Evolutionary conservation across 345 rosid species (phyloP).

Genomic region (Linum usitatissimum): DNA sequence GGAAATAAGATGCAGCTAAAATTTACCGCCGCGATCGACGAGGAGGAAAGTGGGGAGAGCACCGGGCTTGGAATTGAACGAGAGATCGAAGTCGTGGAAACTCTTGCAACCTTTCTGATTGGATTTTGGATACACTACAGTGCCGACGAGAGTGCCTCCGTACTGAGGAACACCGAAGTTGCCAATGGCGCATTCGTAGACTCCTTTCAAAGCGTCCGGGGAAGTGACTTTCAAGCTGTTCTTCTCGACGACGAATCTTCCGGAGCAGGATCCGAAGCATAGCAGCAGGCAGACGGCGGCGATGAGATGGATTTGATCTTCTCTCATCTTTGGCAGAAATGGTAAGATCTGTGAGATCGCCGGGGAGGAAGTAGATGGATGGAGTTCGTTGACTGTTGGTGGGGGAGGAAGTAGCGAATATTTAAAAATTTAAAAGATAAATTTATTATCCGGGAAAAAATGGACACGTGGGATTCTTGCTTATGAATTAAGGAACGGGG

Average conservation of each 20-base stretch:
- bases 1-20: not conserved
- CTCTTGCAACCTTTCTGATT: conserved; percentile 45
- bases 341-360: too few relatives aligned
- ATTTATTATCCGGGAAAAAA: too few relatives aligned
- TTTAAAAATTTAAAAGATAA: too few relatives aligned
- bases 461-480: too few relatives aligned
- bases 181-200: conserved; percentile 45
- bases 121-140: conserved; percentile 39
- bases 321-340: not conserved
- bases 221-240: conserved; percentile 45
- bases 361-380: too few relatives aligned
- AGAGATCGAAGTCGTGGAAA: conserved; percentile 29
- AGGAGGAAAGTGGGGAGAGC: conserved; percentile 37
- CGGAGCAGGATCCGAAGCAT: not conserved
- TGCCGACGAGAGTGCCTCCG: conserved; percentile 44
- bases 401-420: too few relatives aligned
- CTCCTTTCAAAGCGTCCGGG: conserved; percentile 35
- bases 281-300: not conserved
- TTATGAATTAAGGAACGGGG: too few relatives aligned
- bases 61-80: conserved; percentile 40
- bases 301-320: not conserved
- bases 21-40: conserved; percentile 49
- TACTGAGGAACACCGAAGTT: conserved; percentile 51
- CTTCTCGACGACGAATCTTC: conserved; percentile 42
- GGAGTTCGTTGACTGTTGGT: too few relatives aligned